These are phyloP conservation scores for Ilyonectria mors-panacis DNA, from an alignment of 2,329 filamentous ascomycete species.

Conservation along the genomic window DNA sequence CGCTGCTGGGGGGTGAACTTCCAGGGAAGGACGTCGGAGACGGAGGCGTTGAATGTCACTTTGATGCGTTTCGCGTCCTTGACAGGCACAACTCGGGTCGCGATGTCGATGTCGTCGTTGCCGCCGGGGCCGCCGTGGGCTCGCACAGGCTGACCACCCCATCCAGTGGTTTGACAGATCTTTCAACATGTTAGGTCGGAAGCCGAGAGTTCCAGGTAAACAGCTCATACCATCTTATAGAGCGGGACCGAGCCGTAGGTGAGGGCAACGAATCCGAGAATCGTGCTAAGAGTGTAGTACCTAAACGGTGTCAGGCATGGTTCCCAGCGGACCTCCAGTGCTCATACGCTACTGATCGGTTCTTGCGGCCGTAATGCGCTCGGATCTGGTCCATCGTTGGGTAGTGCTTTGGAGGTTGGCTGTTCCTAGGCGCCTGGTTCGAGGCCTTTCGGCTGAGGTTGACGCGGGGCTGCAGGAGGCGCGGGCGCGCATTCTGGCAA, in stretches of 20 bases:
- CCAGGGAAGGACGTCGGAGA: constrained; percentile 96
- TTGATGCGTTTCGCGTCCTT: constrained; percentile 86
- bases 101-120: constrained; percentile 73
- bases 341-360: constrained; percentile 69
- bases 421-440: constrained; percentile 45
- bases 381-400: constrained; percentile 74
- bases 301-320: constrained; percentile 56
- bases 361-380: constrained; percentile 76
- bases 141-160: constrained; percentile 93
- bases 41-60: constrained; percentile 95
- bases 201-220: too few species aligned
- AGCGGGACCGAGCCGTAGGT: constrained; percentile 88
- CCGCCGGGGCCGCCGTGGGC: constrained; percentile 69
- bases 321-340: not conserved
- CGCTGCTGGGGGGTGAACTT: constrained; percentile 98
- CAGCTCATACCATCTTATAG: constrained; percentile 82
- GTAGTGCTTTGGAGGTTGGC: constrained; percentile 42
- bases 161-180: constrained; percentile 90
- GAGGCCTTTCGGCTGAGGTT: constrained; percentile 52
- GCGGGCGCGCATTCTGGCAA: constrained; percentile 54
- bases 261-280: constrained; percentile 83
- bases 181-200: constrained; percentile 49
- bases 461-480: constrained; percentile 40
- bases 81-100: constrained; percentile 84
- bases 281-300: constrained; percentile 83